Percentiles rank a stretch among this genome's conserved stretches.
These are phyloP conservation scores for Acacia acuminata DNA, from an alignment of 306 rosid species.

Conservation along the genomic window DNA sequence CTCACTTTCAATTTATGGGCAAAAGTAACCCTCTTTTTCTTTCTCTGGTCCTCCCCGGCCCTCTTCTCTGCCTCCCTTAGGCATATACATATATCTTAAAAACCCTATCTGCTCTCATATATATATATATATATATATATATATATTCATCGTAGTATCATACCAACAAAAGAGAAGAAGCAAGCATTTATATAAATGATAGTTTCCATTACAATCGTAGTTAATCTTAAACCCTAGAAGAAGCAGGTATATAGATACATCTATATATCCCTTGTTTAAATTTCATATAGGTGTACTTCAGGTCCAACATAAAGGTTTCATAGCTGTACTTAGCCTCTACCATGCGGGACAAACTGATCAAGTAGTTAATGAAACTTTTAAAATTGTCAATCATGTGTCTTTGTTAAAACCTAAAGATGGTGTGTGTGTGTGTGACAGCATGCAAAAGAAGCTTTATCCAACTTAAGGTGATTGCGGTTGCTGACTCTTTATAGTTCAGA, in stretches of 20 bases:
- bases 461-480: not conserved
- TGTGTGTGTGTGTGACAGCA: not conserved
- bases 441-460: not conserved
- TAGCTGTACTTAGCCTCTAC: not conserved
- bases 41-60: not conserved
- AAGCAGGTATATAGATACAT: too few relatives aligned
- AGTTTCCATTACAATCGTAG: not conserved
- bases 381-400: not conserved
- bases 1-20: conserved; percentile 33
- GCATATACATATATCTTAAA: not conserved
- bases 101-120: not conserved
- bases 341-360: not conserved
- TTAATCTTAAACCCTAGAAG: not conserved
- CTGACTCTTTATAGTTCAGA: not conserved
- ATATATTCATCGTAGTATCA: not conserved
- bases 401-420: not conserved
- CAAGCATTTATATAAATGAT: not conserved
- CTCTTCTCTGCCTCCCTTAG: not conserved
- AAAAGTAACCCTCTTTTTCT: conserved; percentile 22
- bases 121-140: not conserved
- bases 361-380: not conserved
- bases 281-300: not conserved
- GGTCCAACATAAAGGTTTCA: not conserved
- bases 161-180: not conserved
- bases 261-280: not conserved